Conservation (phyloP, 192 early-diverging fungal species). For the Dissophora ornata region DNA sequence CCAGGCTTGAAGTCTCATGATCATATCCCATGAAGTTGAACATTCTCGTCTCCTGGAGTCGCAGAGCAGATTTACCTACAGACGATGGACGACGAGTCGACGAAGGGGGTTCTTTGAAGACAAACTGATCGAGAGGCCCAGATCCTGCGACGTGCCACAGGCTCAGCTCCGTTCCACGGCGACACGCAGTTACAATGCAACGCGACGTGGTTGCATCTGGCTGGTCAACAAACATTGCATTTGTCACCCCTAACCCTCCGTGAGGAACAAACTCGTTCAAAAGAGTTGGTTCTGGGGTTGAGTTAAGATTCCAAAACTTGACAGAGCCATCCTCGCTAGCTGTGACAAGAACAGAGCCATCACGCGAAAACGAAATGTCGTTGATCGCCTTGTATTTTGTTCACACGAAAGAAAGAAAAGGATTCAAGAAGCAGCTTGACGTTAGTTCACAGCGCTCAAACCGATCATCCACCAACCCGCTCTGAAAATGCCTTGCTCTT, state of each 20-base stretch:
- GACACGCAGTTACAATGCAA: constrained; percentile 55
- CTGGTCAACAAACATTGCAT: constrained; percentile 38
- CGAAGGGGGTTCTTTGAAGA: constrained; percentile 56
- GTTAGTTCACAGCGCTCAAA: no score
- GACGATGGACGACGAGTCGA: constrained; percentile 46
- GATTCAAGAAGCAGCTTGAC: no score
- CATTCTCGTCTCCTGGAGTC: constrained; percentile 52
- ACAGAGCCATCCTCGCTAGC: constrained; percentile 56
- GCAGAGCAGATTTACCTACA: constrained; percentile 44
- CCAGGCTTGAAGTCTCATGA: constrained; percentile 38
- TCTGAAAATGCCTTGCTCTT: not conserved
- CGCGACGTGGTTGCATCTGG: constrained; percentile 25
- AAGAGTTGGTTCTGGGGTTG: constrained; percentile 4
- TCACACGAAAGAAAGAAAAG: not conserved
- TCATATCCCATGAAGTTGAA: constrained; percentile 63
- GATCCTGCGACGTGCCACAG: constrained; percentile 43
- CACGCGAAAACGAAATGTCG: constrained; percentile 57
- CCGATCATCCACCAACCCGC: no score
- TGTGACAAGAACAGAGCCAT: constrained; percentile 57
- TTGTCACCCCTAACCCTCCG: constrained; percentile 44
- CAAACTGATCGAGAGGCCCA: constrained; percentile 42
- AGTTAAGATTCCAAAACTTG: constrained; percentile 44
- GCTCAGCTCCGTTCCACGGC: constrained; percentile 54
- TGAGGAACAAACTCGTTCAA: constrained; percentile 50
- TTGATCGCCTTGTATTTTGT: constrained; percentile 50